Conservation (phyloP, 1,284 basidiomycete species). For the Sutorius eximius region DNA sequence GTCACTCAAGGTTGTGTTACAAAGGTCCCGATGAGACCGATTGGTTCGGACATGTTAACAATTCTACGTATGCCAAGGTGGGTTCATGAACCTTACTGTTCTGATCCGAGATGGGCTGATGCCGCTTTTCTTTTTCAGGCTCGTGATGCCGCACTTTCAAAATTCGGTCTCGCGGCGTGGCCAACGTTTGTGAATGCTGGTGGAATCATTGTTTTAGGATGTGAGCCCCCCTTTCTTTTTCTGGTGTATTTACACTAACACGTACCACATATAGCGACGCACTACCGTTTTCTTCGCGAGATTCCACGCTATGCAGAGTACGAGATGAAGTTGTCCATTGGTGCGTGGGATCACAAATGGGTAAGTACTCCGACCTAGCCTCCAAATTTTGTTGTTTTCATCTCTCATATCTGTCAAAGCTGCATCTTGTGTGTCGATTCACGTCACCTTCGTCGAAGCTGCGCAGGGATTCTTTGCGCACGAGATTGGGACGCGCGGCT, state of each 20-base stretch:
- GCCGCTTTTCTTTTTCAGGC: constrained; percentile 24
- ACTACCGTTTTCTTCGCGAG: constrained; percentile 72
- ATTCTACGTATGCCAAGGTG: constrained; percentile 73
- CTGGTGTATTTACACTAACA: not conserved
- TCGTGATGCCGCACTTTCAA: constrained; percentile 44
- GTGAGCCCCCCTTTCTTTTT: constrained; percentile 35
- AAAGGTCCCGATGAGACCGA: constrained; percentile 67
- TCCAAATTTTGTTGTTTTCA: not conserved
- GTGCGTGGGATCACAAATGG: constrained; percentile 84
- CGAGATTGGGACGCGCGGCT: not conserved
- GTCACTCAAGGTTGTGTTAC: not conserved
- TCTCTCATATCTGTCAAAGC: constrained; percentile 2
- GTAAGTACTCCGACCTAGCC: constrained; percentile 39
- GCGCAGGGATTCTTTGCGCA: not conserved
- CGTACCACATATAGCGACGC: constrained; percentile 47
- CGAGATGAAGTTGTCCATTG: constrained; percentile 64
- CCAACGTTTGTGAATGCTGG: constrained; percentile 64
- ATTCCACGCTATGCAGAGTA: constrained; percentile 72
- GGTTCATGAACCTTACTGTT: not conserved
- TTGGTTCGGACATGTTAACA: constrained; percentile 68
- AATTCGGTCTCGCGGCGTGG: constrained; percentile 48
- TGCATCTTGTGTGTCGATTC: constrained; percentile 31
- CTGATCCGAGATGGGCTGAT: not conserved
- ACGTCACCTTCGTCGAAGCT: constrained; percentile 10
- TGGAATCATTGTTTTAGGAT: constrained; percentile 68